Base-by-base conservation (phyloP, 2,329 filamentous ascomycete species). In the Thielaviopsis musarum region DNA sequence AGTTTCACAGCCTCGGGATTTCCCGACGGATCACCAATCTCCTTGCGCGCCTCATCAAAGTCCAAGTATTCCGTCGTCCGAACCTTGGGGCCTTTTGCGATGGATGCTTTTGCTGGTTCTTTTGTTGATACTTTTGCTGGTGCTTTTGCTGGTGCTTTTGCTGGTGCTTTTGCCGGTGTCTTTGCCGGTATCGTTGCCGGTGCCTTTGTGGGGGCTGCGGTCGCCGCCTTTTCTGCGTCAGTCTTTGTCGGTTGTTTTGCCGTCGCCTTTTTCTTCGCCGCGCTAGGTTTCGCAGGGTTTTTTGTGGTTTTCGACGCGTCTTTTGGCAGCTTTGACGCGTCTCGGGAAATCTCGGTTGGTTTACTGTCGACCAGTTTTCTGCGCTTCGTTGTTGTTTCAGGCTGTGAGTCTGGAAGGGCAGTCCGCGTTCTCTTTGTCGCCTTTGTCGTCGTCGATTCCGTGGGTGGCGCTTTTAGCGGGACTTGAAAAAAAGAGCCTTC, bases 61-160 rank as follows among this genome's bases (percentile, higher is more conserved):
- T 96, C 84, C 48, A 98, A 77, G 67, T 87, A 82, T 66, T 88
- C 81, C n/a, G 91, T 95, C 21, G 80, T 89, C 66, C 89, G 85
- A 66, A 87, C 74, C 64, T 77, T 78, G 63, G 75, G 67, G 10
- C 58, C 55, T 22, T 58, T 61, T 19, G 59, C 28, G 19, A 54
- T 7, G n/a, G 49, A 17, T 45, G 54, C 21, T 56, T 55, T 51
- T n/a, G 52, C 34, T 7, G 41, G 6, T 0, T 45, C 13, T 34
- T 54, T 60, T 22, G 59, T 22, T 10, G 48, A 5, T 0, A 38
- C 12, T 48, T 54, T 60, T 19, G 54, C 21, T 15, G 15, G 21
- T 2, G 30, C 51, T 9, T 49, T 55, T 5, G 52, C 19, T 13
- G 49, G 6, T 0, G 52, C 13, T 45, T 54, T 60, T 21, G 59